Evolutionary conservation across 148 eudicot species (phyloP).

Genomic region (Camellia granthamiana): DNA sequence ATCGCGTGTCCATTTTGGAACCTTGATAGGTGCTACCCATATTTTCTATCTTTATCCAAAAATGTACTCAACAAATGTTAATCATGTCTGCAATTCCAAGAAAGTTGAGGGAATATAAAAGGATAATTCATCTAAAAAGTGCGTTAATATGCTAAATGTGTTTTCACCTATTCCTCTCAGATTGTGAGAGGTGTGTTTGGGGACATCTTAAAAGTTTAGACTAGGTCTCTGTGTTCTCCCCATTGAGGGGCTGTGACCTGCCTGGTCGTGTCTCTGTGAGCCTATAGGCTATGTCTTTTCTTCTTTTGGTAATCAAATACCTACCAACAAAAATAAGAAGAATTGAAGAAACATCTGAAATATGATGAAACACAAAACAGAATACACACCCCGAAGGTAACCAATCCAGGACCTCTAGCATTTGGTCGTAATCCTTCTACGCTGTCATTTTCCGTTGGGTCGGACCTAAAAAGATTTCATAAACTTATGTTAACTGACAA

Average conservation of each 20-base stretch:
- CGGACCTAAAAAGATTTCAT: slow-evolving; percentile 65
- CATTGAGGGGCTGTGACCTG: too few relatives aligned
- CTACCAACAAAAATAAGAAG: neutral
- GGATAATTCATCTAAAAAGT: neutral
- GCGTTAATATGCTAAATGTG: too few relatives aligned
- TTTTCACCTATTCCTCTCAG: too few relatives aligned
- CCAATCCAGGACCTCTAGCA: slow-evolving; percentile 96
- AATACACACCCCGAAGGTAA: slow-evolving; percentile 85
- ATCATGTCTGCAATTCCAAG: neutral
- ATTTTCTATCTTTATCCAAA: neutral
- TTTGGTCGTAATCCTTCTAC: slow-evolving; percentile 96
- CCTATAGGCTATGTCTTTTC: too few relatives aligned
- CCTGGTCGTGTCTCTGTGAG: too few relatives aligned
- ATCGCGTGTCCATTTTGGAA: neutral
- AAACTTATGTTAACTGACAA: neutral
- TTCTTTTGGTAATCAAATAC: too few relatives aligned
- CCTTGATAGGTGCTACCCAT: neutral
- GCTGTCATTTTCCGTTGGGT: slow-evolving; percentile 96
- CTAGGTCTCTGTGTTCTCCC: too few relatives aligned
- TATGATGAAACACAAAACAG: slow-evolving; percentile 6
- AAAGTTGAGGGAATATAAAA: neutral
- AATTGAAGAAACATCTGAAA: neutral
- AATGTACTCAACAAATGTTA: neutral
- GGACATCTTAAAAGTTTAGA: too few relatives aligned
- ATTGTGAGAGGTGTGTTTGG: too few relatives aligned